Evolutionary conservation across 345 rosid genomes (phyloP), one percentile per base, ranked within the genome.

Genomic region (Eucalyptus erythrocorys): DNA sequence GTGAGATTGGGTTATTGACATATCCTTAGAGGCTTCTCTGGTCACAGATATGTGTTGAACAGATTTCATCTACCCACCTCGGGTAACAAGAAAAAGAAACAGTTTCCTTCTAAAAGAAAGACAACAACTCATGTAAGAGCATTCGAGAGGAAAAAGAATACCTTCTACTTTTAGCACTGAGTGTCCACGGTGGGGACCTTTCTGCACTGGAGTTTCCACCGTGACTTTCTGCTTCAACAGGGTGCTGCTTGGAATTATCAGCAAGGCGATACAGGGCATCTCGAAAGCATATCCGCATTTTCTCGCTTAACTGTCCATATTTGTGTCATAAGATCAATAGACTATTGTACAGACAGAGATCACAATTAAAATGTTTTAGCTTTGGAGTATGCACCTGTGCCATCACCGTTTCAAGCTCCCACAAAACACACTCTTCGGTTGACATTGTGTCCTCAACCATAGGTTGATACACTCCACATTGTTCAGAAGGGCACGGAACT

Each of bases 241-340:
- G 66, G 68, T 90, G 91, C 84, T 92, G 92, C 76, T 87, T 90
- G 19, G 99, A 93, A 91, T 92, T 92, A 92, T 92, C 92, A 43
- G 99, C 97, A 80, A 97, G 97, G 51, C 99, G 99, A 91, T 97
- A 95, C 88, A 97, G 91, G 30, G 97, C 95, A 91, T 96, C 97
- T 37, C 97, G 95, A 86, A 97, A 93, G 92, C 98, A 95, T 71
- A 95, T 94, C 42, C 99, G 93, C 21, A 95, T 93, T 90, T 92
- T 91, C 85, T 93, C 92, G 7, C 91, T 91, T 90, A 97, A 90
- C 99, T 97, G 94, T 45, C 57, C 85, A 89, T 13, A 90, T 85
- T 48, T 27, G 55, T 22, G 34, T 45, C 40, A 48, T 55, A 71
- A 85, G 90, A 76, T 40, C 68, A 48, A 57, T 21, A 32, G 43